Evolutionary conservation across 208 protist species (phyloP).

Genomic region (Crithidia fasciculata): DNA sequence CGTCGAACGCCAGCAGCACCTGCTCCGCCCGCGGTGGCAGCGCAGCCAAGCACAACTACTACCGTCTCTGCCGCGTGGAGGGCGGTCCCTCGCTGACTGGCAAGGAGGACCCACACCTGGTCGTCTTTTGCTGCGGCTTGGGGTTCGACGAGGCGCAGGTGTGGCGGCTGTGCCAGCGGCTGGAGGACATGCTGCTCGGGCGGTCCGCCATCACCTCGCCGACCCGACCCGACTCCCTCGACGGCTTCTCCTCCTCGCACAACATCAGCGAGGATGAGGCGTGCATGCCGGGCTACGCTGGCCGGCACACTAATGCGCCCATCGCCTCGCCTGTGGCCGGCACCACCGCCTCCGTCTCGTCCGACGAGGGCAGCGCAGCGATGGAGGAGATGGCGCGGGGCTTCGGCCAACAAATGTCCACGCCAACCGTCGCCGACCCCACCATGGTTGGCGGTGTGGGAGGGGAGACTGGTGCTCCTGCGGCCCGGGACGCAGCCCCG

Average conservation of each 20-base stretch:
- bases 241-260: constrained; percentile 1
- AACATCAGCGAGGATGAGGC: constrained; percentile 18
- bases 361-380: constrained; percentile 6
- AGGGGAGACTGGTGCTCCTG: neutral
- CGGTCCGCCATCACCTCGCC: constrained; percentile 8
- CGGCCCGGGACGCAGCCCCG: neutral
- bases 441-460: neutral
- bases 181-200: constrained; percentile 56
- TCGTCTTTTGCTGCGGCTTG: constrained; percentile 66
- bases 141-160: constrained; percentile 56
- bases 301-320: neutral
- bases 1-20: constrained; percentile 25
- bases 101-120: constrained; percentile 47
- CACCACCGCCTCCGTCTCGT: neutral
- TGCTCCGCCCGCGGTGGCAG: constrained; percentile 8
- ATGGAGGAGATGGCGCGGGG: constrained; percentile 19
- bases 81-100: constrained; percentile 34
- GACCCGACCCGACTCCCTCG: constrained; percentile 5
- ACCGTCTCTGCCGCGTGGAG: constrained; percentile 38
- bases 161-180: constrained; percentile 42
- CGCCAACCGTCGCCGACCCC: neutral
- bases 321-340: constrained; percentile 2
- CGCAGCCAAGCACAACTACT: constrained; percentile 42
- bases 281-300: neutral
- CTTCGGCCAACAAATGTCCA: constrained; percentile 6